Conservation (phyloP, 2,329 filamentous ascomycete genomes). For the Pseudocercospora macadamiae region DNA sequence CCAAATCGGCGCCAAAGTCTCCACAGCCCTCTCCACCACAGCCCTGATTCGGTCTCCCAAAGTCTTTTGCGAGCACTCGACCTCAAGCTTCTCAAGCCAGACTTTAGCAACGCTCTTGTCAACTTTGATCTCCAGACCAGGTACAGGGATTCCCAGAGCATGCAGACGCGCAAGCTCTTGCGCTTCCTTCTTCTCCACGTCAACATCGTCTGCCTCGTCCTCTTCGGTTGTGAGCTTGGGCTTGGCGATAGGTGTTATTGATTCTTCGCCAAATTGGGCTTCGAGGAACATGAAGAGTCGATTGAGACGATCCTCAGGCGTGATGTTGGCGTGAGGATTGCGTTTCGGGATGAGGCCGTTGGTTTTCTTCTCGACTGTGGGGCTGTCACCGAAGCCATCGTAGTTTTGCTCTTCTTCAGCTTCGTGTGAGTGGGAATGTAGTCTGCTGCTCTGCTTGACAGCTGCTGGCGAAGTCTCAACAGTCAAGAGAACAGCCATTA, state of each 20-base stretch:
- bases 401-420: background rate
- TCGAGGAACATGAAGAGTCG: slow-evolving; percentile 95
- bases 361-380: slow-evolving; percentile 12
- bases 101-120: slow-evolving; percentile 86
- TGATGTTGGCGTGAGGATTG: slow-evolving; percentile 75
- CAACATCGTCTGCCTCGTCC: slow-evolving; percentile 46
- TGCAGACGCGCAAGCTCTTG: slow-evolving; percentile 78
- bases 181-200: slow-evolving; percentile 59
- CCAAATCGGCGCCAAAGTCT: slow-evolving; percentile 33
- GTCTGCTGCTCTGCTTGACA: slow-evolving; percentile 72
- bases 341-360: background rate
- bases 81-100: slow-evolving; percentile 89
- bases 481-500: slow-evolving; percentile 88
- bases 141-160: slow-evolving; percentile 83
- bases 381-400: slow-evolving; percentile 20
- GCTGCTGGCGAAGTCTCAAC: slow-evolving; percentile 94
- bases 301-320: slow-evolving; percentile 74
- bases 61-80: slow-evolving; percentile 78
- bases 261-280: slow-evolving; percentile 87
- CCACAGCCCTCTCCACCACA: slow-evolving; percentile 76
- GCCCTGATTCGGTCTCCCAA: slow-evolving; percentile 80
- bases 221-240: slow-evolving; percentile 56
- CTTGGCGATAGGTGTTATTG: slow-evolving; percentile 74
- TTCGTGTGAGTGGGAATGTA: slow-evolving; percentile 50
- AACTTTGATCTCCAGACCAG: slow-evolving; percentile 81